A percentile compares a stretch with the other conserved stretches of the same genome.
phyloP scores from a whole-genome alignment of 169 alveolate species.

The Toxoplasma gondii region DNA sequence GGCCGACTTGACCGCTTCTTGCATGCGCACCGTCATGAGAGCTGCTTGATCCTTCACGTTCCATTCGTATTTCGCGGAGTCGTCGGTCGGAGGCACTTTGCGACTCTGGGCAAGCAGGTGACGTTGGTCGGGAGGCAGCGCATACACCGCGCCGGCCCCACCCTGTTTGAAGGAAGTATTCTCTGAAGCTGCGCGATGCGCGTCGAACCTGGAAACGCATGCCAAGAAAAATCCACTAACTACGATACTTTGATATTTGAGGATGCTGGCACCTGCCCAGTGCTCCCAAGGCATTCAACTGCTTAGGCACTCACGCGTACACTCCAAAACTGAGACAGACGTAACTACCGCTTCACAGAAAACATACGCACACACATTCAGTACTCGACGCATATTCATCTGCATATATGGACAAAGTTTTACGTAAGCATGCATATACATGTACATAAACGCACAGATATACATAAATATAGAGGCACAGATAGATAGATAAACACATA shows the following conservation, averaged over 20 bases:
- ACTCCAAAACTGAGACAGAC: not conserved
- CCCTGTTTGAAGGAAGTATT: constrained; percentile 35
- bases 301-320: not conserved
- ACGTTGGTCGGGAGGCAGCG: constrained; percentile 73
- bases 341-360: too few species aligned
- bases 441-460: too few species aligned
- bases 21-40: not conserved
- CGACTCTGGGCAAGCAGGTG: constrained; percentile 65
- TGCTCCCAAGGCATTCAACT: too few species aligned
- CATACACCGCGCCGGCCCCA: constrained; percentile 49
- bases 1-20: too few species aligned
- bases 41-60: not conserved
- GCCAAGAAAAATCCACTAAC: not conserved
- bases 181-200: constrained; percentile 67
- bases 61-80: constrained; percentile 74
- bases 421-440: too few species aligned
- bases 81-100: constrained; percentile 72
- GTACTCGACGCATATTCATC: too few species aligned
- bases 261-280: too few species aligned
- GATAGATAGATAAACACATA: too few species aligned
- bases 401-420: too few species aligned
- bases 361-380: too few species aligned
- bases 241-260: too few species aligned
- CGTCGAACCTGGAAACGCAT: constrained; percentile 44
- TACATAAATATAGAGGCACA: too few species aligned